These are phyloP conservation scores for Alternaria consortialis DNA, from an alignment of 2,329 filamentous ascomycete genomes.

Conservation along the genomic window DNA sequence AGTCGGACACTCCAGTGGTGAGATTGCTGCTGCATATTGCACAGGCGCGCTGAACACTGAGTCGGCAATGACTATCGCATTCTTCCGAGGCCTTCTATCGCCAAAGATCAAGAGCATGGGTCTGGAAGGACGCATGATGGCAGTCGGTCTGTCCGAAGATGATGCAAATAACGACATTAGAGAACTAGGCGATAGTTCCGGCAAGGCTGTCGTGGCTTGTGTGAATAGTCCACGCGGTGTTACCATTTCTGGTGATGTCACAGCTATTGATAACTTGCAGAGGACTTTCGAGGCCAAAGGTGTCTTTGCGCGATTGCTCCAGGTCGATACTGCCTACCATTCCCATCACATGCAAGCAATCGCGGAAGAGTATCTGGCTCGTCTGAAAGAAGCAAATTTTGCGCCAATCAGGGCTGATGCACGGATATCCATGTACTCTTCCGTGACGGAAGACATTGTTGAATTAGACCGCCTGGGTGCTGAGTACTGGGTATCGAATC, in stretches of 20 bases:
- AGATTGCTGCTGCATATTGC: slow-evolving; percentile 39
- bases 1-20: slow-evolving; percentile 39
- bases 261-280: slow-evolving; percentile 47
- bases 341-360: slow-evolving; percentile 53
- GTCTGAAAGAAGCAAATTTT: slow-evolving; percentile 10
- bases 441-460: slow-evolving; percentile 21
- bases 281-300: slow-evolving; percentile 46
- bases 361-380: slow-evolving; percentile 24
- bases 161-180: slow-evolving; percentile 11
- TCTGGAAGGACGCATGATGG: slow-evolving; percentile 36
- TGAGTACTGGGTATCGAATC: slow-evolving; percentile 39
- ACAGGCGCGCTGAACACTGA: slow-evolving; percentile 18
- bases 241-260: slow-evolving; percentile 57
- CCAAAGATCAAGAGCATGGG: slow-evolving; percentile 15
- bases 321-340: slow-evolving; percentile 58
- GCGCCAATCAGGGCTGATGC: background rate
- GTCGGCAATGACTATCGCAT: slow-evolving; percentile 24
- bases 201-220: slow-evolving; percentile 32
- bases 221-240: slow-evolving; percentile 55
- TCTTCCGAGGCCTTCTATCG: slow-evolving; percentile 17
- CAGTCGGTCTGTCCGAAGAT: slow-evolving; percentile 40
- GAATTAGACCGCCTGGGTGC: slow-evolving; percentile 21
- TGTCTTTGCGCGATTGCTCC: slow-evolving; percentile 52
- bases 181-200: slow-evolving; percentile 21
- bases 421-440: slow-evolving; percentile 21